A percentile compares a stretch with the other conserved stretches of the same genome.
Conservation (phyloP, 2,329 filamentous ascomycete species). For the Alternaria brassicae region DNA sequence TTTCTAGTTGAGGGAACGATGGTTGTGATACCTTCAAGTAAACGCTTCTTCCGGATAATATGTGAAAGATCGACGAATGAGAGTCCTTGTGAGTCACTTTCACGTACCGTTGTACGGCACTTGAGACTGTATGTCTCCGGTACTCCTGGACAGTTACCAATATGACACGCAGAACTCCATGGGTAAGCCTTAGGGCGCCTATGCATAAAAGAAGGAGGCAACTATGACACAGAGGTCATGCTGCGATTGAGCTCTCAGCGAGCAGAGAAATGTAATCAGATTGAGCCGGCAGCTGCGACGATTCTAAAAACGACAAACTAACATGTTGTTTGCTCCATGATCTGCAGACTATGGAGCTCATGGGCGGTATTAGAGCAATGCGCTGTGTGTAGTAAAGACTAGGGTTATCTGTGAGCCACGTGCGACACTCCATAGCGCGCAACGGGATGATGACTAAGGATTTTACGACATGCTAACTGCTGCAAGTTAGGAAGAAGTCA, state of each 20-base stretch:
- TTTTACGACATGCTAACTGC: background rate
- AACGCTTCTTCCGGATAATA: background rate
- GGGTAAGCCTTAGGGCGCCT: background rate
- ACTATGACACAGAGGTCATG: background rate
- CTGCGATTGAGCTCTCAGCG: background rate
- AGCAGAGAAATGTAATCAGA: background rate
- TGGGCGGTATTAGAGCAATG: background rate
- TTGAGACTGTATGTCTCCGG: background rate
- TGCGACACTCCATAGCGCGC: background rate
- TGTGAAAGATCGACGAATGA: background rate
- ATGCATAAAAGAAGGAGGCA: background rate
- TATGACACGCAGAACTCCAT: background rate
- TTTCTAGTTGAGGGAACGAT: background rate
- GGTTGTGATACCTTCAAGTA: background rate
- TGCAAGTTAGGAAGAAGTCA: conserved; percentile 1
- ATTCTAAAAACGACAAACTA: background rate
- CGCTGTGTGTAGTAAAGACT: background rate
- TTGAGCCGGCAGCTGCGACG: background rate
- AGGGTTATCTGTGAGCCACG: background rate
- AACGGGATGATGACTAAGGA: background rate
- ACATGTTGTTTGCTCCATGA: background rate
- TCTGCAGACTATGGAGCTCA: background rate
- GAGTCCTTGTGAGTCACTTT: background rate
- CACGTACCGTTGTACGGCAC: background rate
- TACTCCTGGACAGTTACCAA: background rate